Evolutionary conservation across 2,329 filamentous ascomycete species (phyloP).

Genomic region (Alternaria novae-zelandiae): DNA sequence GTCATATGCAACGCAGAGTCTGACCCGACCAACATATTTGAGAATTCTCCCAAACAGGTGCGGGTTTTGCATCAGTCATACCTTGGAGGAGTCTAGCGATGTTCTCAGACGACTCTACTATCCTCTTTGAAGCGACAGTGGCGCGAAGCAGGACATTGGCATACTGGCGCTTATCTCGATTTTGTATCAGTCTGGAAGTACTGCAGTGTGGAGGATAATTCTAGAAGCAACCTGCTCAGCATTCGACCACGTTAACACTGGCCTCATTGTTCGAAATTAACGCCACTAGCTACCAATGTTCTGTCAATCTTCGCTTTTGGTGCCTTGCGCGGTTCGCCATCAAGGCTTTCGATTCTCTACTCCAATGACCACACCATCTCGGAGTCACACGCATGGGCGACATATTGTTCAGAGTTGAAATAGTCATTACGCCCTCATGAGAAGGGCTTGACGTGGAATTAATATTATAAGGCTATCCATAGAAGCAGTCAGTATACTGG

Average conservation of each 20-base stretch:
- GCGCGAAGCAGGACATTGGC: background rate
- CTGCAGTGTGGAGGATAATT: background rate
- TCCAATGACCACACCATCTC: background rate
- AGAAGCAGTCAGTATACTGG: background rate
- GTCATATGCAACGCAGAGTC: background rate
- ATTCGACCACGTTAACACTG: background rate
- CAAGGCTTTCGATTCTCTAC: background rate
- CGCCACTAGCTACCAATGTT: background rate
- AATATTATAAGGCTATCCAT: background rate
- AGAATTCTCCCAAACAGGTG: background rate
- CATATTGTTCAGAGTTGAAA: background rate
- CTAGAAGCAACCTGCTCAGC: background rate
- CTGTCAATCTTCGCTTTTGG: background rate
- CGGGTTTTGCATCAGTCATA: background rate
- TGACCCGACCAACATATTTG: background rate
- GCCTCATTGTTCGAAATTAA: background rate
- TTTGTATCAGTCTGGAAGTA: background rate
- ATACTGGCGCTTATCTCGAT: background rate
- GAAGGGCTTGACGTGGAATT: background rate
- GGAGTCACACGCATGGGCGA: background rate
- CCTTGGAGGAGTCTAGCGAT: background rate
- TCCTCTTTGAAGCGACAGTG: background rate
- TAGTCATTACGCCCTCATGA: background rate
- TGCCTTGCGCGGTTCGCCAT: background rate
- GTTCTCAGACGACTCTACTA: background rate